phyloP scores from a whole-genome alignment of 1,284 basidiomycete genomes.

The Phellinidium pouzarii region DNA sequence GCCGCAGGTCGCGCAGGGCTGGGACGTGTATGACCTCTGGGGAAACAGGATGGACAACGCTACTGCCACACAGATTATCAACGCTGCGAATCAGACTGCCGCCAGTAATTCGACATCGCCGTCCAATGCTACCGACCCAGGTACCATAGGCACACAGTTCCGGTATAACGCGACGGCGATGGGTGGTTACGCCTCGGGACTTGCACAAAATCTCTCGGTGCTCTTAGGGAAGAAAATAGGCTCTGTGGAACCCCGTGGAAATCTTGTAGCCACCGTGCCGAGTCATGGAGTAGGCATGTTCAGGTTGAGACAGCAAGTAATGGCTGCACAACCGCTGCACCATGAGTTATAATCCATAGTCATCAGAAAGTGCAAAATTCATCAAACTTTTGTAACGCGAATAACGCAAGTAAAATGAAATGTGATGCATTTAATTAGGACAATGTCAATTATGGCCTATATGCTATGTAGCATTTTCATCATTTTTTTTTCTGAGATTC shows the following conservation, averaged over 20 bases:
- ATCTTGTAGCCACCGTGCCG: constrained; percentile 10
- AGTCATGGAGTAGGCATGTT: constrained; percentile 15
- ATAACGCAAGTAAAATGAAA: too few species aligned
- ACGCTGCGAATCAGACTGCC: constrained; percentile 12
- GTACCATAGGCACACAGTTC: constrained; percentile 9
- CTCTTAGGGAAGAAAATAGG: constrained; percentile 17
- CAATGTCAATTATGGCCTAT: too few species aligned
- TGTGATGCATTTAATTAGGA: too few species aligned
- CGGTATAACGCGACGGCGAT: constrained; percentile 17
- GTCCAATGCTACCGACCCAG: constrained; percentile 3
- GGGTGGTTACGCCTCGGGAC: constrained; percentile 14
- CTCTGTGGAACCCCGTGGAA: constrained; percentile 7
- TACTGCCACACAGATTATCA: constrained; percentile 16
- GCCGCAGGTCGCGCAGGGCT: constrained; percentile 13
- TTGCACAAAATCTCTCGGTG: constrained; percentile 10
- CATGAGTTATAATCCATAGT: too few species aligned
- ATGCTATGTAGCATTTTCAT: too few species aligned
- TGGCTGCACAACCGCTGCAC: too few species aligned
- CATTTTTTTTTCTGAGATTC: too few species aligned
- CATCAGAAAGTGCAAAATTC: too few species aligned
- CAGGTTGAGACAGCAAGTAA: constrained; percentile 6
- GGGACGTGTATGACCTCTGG: constrained; percentile 20
- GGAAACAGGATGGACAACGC: constrained; percentile 18
- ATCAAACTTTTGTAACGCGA: too few species aligned
- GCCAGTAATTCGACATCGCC: constrained; percentile 1